phyloP scores from a whole-genome alignment of 768 basidiomycete genomes.

The Guyanaporus albipodus region DNA sequence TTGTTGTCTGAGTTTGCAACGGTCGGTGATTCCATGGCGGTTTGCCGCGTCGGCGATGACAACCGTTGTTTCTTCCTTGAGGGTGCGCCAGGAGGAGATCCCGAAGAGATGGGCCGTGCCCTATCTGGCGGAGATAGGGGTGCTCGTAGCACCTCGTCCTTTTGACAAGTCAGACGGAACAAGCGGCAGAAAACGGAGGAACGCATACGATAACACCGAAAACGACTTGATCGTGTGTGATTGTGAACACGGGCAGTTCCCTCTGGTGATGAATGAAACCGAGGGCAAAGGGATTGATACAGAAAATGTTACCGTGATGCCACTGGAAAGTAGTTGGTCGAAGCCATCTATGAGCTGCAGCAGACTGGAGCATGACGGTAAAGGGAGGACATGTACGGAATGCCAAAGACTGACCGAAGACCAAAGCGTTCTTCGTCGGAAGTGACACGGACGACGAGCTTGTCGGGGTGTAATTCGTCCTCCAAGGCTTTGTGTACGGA shows the following conservation, averaged over 20 bases:
- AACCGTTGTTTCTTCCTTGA: constrained; percentile 27
- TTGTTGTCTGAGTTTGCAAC: background rate
- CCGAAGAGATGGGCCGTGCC: background rate
- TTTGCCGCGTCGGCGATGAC: constrained; percentile 15
- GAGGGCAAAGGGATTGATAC: background rate
- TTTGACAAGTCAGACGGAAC: constrained; percentile 2
- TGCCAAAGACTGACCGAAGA: constrained; percentile 46
- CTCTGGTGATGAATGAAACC: constrained; percentile 41
- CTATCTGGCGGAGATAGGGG: constrained; percentile 1
- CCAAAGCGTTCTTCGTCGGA: constrained; percentile 77
- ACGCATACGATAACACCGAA: constrained; percentile 67
- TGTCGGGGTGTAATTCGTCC: constrained; percentile 59
- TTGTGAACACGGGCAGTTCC: constrained; percentile 81
- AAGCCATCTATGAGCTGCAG: constrained; percentile 69
- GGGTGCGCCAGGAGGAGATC: constrained; percentile 21
- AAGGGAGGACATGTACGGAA: background rate
- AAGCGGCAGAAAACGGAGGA: background rate
- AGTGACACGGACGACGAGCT: constrained; percentile 45
- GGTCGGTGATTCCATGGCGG: background rate
- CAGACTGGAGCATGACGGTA: constrained; percentile 43
- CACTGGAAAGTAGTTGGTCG: constrained; percentile 43
- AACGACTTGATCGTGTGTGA: constrained; percentile 61
- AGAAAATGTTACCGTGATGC: constrained; percentile 47
- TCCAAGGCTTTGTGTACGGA: constrained; percentile 77
- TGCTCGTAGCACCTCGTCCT: constrained; percentile 50